Evolutionary conservation across 768 basidiomycete genomes (phyloP), one percentile per base, ranked within the genome.

Genomic region (Chlorophyllum brunneum): DNA sequence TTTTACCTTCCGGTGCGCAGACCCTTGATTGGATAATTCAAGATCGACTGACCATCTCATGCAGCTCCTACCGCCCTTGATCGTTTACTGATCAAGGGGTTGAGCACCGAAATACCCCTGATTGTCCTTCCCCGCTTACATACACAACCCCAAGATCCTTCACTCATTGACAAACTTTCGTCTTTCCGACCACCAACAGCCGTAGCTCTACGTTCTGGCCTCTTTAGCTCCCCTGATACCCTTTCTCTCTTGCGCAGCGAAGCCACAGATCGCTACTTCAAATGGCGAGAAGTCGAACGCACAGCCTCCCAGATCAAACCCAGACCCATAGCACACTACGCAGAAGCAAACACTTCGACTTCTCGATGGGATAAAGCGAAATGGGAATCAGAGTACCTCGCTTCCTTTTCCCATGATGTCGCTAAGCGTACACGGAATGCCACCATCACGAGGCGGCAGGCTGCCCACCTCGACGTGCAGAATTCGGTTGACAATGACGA

Each of bases 311-410:
- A 51, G 11, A 55, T 56, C n/a, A 39, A 45, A n/a, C 52, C 50
- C 10, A 26, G 51, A 18, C 33, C 44, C 10, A 9, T 23, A 13
- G 4, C 23, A 15, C 41, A 42, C 9, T 26, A 7, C 41, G 23
- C 5, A 24, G 41, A 42, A 42, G 24, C n/a, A n/a, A n/a, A n/a
- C n/a, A n/a, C 24, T 13, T 38, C 38, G 4, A 36, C 44, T 13
- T 54, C 44, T 23, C 20, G 59, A 2, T 86, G 84, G 85, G 75
- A 77, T 61, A 83, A 84, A 66, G 74, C 75, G 13, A 74, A 68
- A 43, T 87, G 85, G 85, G 85, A 86, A 61, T 71, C 78, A 2
- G 79, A 85, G 58, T 86, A 83, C 83, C 79, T 80, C 58, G 66
- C 65, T 13, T 69, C 66, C 29, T 69, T 87, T n/a, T 86, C 85